Evolutionary conservation across 2,329 filamentous ascomycete genomes (phyloP).

Genomic region (Talaromyces sp.): DNA sequence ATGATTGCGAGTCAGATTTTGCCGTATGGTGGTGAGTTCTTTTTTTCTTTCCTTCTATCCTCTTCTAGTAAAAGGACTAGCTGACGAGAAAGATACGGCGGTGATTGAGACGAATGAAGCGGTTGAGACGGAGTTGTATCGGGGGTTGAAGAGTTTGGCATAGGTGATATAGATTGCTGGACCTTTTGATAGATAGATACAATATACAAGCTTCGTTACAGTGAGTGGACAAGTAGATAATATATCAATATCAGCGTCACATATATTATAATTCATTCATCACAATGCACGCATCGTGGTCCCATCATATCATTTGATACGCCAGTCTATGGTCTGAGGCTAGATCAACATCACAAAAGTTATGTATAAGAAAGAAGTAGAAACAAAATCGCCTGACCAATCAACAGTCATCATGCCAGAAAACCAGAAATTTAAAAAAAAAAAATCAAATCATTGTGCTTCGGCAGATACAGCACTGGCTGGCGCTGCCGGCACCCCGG

Average conservation of each 20-base stretch:
- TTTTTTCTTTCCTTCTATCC: too few species aligned
- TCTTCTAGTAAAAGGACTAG: too few species aligned
- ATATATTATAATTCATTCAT: background rate
- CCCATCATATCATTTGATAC: background rate
- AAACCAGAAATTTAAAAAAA: background rate
- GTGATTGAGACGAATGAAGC: slow-evolving; percentile 7
- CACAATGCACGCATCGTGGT: background rate
- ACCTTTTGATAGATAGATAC: background rate
- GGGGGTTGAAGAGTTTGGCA: background rate
- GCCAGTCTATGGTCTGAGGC: background rate
- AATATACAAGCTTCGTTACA: background rate
- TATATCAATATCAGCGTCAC: background rate
- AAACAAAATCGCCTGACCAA: background rate
- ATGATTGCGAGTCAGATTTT: slow-evolving; percentile 47
- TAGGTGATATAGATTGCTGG: background rate
- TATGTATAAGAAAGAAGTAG: background rate
- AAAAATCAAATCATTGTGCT: background rate
- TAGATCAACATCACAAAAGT: background rate
- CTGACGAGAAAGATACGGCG: background rate
- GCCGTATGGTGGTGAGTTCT: slow-evolving; percentile 34
- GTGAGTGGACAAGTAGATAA: background rate
- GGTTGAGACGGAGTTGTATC: slow-evolving; percentile 5
- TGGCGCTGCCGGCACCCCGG: slow-evolving; percentile 3
- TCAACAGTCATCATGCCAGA: background rate
- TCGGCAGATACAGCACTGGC: background rate